Conservation (phyloP, 148 eudicot genomes). For the Heliosperma pusillum region DNA sequence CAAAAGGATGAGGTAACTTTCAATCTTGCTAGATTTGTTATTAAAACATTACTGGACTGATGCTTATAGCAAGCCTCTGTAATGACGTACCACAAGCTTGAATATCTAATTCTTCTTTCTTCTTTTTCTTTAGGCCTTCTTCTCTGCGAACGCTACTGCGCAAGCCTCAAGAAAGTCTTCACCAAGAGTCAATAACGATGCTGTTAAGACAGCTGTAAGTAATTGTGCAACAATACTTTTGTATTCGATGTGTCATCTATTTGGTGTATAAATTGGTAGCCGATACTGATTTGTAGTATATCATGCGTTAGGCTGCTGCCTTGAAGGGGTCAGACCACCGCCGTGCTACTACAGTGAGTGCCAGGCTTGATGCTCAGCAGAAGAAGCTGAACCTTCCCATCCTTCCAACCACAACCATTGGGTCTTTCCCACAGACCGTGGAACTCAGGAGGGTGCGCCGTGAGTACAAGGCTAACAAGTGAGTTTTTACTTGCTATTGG, state of each 20-base stretch:
- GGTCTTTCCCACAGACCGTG: slow-evolving; percentile 91
- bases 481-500: slow-evolving; percentile 14
- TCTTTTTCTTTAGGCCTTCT: slow-evolving; percentile 56
- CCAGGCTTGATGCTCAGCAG: slow-evolving; percentile 89
- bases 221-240: background rate
- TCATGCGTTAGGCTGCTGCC: slow-evolving; percentile 70
- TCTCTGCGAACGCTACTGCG: slow-evolving; percentile 84
- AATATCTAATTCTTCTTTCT: background rate
- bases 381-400: slow-evolving; percentile 95
- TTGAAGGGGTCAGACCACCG: slow-evolving; percentile 92
- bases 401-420: slow-evolving; percentile 94
- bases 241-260: background rate
- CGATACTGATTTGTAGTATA: slow-evolving; percentile 16
- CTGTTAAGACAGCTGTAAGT: slow-evolving; percentile 94
- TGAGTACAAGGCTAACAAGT: slow-evolving; percentile 95
- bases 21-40: background rate
- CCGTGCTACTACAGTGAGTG: slow-evolving; percentile 82
- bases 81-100: background rate
- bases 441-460: slow-evolving; percentile 94
- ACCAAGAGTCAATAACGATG: slow-evolving; percentile 81
- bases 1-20: slow-evolving; percentile 73
- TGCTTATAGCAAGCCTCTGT: background rate
- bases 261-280: background rate
- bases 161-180: slow-evolving; percentile 84
- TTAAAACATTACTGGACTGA: background rate